These are phyloP conservation scores for Agapanthus africanus DNA, from an alignment of 106 monocot genomes.

Conservation along the genomic window DNA sequence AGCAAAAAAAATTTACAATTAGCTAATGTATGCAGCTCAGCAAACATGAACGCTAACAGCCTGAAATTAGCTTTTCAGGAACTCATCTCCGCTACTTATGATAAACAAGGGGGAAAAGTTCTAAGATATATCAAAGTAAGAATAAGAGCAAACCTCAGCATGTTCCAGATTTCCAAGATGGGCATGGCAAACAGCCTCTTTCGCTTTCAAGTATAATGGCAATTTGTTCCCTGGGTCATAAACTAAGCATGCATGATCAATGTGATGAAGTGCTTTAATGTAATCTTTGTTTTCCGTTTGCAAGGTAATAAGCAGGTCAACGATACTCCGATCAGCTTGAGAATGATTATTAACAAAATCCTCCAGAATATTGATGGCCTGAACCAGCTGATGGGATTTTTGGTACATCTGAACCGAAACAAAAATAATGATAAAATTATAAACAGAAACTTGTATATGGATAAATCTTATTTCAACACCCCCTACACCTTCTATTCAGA, in stretches of 20 bases:
- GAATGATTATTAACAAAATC: constrained; percentile 43
- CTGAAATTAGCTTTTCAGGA: background rate
- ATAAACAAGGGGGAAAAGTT: background rate
- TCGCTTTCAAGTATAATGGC: constrained; percentile 34
- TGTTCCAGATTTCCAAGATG: constrained; percentile 69
- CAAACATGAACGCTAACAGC: background rate
- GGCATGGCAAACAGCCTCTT: constrained; percentile 63
- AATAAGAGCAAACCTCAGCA: constrained; percentile 50
- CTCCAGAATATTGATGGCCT: constrained; percentile 56
- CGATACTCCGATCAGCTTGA: constrained; percentile 28
- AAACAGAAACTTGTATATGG: background rate
- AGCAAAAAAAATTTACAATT: too few relatives aligned
- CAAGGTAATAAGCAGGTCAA: constrained; percentile 50
- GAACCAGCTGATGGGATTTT: constrained; percentile 53
- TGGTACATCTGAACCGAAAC: constrained; percentile 58
- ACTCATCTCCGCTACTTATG: background rate
- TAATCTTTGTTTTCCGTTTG: constrained; percentile 50
- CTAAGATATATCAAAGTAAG: background rate
- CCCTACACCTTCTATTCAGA: background rate
- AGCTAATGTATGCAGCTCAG: background rate
- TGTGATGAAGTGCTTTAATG: constrained; percentile 53
- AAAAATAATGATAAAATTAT: background rate
- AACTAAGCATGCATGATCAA: constrained; percentile 27
- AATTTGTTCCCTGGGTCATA: constrained; percentile 23
- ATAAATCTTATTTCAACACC: background rate